Base-by-base conservation (phyloP, 768 basidiomycete genomes). In the Termitomyces sp. region DNA sequence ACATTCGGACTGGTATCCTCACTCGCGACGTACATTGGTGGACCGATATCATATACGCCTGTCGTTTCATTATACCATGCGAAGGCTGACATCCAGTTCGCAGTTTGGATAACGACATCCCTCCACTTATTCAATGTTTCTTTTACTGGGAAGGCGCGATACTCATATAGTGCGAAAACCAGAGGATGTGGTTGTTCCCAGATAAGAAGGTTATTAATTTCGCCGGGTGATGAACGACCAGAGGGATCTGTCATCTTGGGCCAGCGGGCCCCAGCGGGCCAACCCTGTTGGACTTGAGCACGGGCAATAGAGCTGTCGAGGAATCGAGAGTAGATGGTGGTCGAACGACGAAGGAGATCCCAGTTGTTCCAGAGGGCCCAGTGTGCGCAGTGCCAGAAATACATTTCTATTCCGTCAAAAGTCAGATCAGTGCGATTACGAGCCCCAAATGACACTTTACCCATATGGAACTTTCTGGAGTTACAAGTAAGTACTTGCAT, bases 131-230 rank as follows among this genome's bases (percentile, higher is more conserved):
- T 62, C 49, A 83, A 66, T 2, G 76, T 79, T 24, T 60, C 67
- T n/a, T 46, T 54, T 7, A 69, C 71, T 4, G 76, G 70, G 62
- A 77, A 70, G 5, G 75, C 74, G 29, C 81, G 81, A 58, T 81
- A 83, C 58, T 83, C 80, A 71, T 83, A 82, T 60, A 77, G 68
- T 1, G 84, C 83, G 61, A 86, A 83, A 12, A 82, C 69, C 29
- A 86, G 71, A 1, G 83, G 82, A 65, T 85, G 83, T 0, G 78
- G 77, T 65, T 84, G 84, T 62, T 84, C 77, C 82, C 83, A 86
- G 55, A 86, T 81, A 36, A 86, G 74, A 16, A 84, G 75, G 62
- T 83, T 80, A 71, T 85, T 85, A 63, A 84, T 83, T 58, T 83
- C 74, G 1, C 83, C 83, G 0, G 84, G 84, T 0, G 82, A 72